phyloP scores from a whole-genome alignment of 2,329 filamentous ascomycete species.

The Simplicillium aogashimaense region DNA sequence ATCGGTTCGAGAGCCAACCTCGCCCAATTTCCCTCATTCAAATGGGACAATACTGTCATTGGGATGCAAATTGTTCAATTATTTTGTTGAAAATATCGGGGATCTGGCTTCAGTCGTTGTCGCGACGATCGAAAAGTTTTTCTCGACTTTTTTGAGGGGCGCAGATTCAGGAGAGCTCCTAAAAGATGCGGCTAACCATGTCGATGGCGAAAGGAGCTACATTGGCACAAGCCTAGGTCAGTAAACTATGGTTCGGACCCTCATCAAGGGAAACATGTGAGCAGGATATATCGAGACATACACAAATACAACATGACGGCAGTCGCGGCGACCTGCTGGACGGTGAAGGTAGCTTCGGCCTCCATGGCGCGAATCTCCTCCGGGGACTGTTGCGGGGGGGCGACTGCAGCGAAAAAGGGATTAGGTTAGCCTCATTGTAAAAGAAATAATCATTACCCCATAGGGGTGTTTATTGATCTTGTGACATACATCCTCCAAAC shows the following conservation, averaged over 20 bases:
- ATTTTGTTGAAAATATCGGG: too few species aligned
- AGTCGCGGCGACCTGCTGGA: conserved; percentile 57
- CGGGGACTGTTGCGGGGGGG: conserved; percentile 56
- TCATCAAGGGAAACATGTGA: not conserved
- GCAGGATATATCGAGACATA: conserved; percentile 32
- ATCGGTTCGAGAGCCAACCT: too few species aligned
- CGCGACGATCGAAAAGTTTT: too few species aligned
- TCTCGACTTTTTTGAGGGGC: too few species aligned
- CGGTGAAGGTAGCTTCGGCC: conserved; percentile 53
- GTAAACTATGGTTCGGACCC: not conserved
- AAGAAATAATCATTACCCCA: not conserved
- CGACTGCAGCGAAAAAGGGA: conserved; percentile 33
- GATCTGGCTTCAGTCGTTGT: too few species aligned
- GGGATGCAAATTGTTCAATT: too few species aligned
- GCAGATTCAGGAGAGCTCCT: conserved; percentile 9
- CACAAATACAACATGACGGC: conserved; percentile 67
- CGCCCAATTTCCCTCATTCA: too few species aligned
- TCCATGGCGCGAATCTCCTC: conserved; percentile 64
- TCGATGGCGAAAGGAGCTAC: conserved; percentile 51
- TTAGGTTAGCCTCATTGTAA: conserved; percentile 3
- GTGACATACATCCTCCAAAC: conserved; percentile 30
- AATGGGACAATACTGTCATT: too few species aligned
- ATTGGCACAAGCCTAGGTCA: conserved; percentile 1
- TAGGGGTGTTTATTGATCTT: not conserved
- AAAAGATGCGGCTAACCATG: conserved; percentile 34